Evolutionary conservation across 2,329 filamentous ascomycete genomes (phyloP), one percentile per base, ranked within the genome.

Genomic region (Metarhizium brunneum): DNA sequence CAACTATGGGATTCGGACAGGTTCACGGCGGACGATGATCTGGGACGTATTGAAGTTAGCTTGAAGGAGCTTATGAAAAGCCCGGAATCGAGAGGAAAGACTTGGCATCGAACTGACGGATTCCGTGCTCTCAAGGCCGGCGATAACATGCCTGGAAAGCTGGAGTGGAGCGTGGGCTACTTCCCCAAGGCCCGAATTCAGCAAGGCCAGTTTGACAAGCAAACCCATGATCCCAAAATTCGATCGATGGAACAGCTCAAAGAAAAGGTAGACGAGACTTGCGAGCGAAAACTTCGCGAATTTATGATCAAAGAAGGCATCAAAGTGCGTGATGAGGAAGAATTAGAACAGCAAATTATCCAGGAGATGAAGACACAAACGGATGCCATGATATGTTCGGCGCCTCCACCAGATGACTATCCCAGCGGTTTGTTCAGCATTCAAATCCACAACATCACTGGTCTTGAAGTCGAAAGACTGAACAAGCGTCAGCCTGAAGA

Each of bases 1-100:
- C 86, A 90, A 63, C 73, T 90, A 0, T 91, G 87, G 87, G 87
- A 91, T 62, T 88, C 85, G 2, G 87, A 90, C 65, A 82, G 83
- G 47, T 78, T 82, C 53, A 86, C 83, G 2, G 86, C 86, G 1
- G 87, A 90, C 63, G 87, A 90, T 61, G 86, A 90, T 62, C 74
- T 90, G 1, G 87, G 87, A 16, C 79, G 86, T 16, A 86, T 90
- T 14, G 87, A 90, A 65, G 69, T 90, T 8, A 80, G 83, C 57
- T 68, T 90, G 36, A 85, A 85, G 63, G 69, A 81, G 4, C 64
- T 90, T 6, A 88, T 90, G 80, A 76, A 76, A 54, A 75, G 72
- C 48, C 64, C 76, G 0, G 73, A 82, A 25, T 82, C 83, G 0
- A 81, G 81, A 55, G 85, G 85, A 53, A 78, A 73, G 57, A 82